These are phyloP conservation scores for Entomortierella chlamydospora DNA, from an alignment of 192 early-diverging fungal species.

Conservation along the genomic window DNA sequence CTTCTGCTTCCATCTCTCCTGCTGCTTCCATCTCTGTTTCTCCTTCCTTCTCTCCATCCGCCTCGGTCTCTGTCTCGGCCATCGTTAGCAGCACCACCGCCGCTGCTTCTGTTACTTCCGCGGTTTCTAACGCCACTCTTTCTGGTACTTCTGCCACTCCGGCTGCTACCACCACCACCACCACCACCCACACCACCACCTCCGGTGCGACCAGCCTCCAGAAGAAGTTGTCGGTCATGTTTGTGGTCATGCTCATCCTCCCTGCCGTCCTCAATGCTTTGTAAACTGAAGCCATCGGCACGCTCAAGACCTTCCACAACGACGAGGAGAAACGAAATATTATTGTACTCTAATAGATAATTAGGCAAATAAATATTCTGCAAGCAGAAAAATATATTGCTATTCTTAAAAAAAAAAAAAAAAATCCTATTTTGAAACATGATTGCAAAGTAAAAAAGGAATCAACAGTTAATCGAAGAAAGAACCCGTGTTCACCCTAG, in stretches of 20 bases:
- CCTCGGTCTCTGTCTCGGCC: not conserved
- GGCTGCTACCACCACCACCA: not conserved
- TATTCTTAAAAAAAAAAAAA: no score
- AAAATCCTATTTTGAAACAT: no score
- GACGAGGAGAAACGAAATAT: no score
- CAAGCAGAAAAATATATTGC: no score
- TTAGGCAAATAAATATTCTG: no score
- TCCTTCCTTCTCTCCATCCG: no score
- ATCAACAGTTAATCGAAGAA: no score
- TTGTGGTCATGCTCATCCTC: conserved; percentile 28
- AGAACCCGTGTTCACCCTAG: no score
- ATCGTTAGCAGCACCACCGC: not conserved
- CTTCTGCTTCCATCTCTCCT: not conserved
- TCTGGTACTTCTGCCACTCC: not conserved
- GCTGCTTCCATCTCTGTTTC: not conserved
- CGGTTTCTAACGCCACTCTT: not conserved
- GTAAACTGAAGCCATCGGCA: no score
- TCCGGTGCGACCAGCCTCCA: conserved; percentile 23
- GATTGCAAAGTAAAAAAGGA: no score
- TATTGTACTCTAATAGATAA: no score
- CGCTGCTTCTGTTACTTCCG: not conserved
- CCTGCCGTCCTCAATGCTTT: conserved; percentile 36
- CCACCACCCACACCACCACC: conserved; percentile 11
- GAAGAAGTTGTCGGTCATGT: conserved; percentile 22
- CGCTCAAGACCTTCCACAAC: no score